These are phyloP conservation scores for Cocos nucifera DNA, from an alignment of 176 grass and related monocot genomes.

Conservation along the genomic window DNA sequence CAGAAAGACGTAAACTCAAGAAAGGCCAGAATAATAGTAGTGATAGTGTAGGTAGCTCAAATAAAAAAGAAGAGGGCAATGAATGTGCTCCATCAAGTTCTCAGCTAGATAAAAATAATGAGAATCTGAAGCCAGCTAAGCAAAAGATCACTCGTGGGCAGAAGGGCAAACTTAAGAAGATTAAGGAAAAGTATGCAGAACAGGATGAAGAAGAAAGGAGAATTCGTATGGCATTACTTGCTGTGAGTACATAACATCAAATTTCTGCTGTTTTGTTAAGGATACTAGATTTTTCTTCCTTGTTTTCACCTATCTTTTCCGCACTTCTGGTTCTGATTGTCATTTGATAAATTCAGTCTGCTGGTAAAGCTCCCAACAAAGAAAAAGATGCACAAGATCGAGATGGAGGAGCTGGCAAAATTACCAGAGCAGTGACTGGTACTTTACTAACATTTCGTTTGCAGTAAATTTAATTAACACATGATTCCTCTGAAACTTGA, in stretches of 20 bases:
- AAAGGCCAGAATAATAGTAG: slow-evolving; percentile 38
- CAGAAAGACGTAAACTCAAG: slow-evolving; percentile 91
- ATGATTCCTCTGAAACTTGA: too few relatives aligned
- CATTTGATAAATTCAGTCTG: slow-evolving; percentile 44
- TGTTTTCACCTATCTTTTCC: not conserved
- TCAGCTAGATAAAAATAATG: slow-evolving; percentile 32
- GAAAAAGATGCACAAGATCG: slow-evolving; percentile 50
- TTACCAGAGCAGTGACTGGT: slow-evolving; percentile 42
- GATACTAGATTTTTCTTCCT: not conserved
- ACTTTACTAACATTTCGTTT: slow-evolving; percentile 10
- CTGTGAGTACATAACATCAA: slow-evolving; percentile 31
- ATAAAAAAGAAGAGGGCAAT: slow-evolving; percentile 32
- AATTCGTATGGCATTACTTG: slow-evolving; percentile 94
- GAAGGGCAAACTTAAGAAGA: slow-evolving; percentile 94
- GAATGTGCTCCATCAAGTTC: slow-evolving; percentile 14
- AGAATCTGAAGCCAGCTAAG: slow-evolving; percentile 37
- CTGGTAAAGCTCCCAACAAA: slow-evolving; percentile 69
- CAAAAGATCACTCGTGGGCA: slow-evolving; percentile 68
- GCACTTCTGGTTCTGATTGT: slow-evolving; percentile 2
- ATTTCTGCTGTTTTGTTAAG: not conserved
- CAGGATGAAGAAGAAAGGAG: slow-evolving; percentile 95
- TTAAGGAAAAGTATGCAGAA: slow-evolving; percentile 93
- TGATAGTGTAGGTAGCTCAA: slow-evolving; percentile 25
- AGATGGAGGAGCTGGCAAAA: slow-evolving; percentile 25
- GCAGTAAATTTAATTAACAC: too few relatives aligned